phyloP scores from a whole-genome alignment of 208 protist species.

The Leishmania braziliensis region DNA sequence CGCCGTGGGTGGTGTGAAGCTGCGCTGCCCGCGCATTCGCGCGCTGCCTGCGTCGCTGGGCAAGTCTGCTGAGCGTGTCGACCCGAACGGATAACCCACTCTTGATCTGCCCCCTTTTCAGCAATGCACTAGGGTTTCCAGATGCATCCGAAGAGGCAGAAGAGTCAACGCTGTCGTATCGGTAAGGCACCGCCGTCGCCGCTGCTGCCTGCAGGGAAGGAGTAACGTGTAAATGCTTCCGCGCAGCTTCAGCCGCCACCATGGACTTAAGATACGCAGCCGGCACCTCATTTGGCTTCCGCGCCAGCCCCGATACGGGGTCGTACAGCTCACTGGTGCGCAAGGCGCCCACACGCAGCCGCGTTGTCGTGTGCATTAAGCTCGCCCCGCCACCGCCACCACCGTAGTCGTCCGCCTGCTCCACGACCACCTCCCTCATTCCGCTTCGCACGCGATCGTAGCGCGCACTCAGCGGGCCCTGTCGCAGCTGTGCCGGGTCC shows the following conservation, averaged over 20 bases:
- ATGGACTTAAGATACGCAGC: slow-evolving; percentile 13
- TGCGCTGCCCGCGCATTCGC: neutral
- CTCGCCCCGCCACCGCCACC: neutral
- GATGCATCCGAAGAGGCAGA: neutral
- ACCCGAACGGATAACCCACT: neutral
- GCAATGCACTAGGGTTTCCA: neutral
- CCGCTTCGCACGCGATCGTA: slow-evolving; percentile 16
- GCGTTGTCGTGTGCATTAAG: slow-evolving; percentile 4
- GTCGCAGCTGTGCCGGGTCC: slow-evolving; percentile 19
- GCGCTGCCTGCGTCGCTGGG: neutral
- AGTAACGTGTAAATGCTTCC: neutral
- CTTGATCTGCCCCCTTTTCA: neutral
- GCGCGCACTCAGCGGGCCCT: slow-evolving; percentile 5
- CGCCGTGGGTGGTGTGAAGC: slow-evolving; percentile 6
- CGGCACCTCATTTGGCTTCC: slow-evolving; percentile 32
- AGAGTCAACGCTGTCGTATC: neutral
- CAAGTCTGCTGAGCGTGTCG: slow-evolving; percentile 3
- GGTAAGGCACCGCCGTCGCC: neutral
- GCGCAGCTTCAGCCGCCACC: neutral
- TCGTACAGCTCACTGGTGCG: slow-evolving; percentile 19
- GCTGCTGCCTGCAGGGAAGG: neutral
- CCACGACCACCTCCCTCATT: neutral
- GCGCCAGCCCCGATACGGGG: slow-evolving; percentile 14
- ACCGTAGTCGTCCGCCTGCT: neutral
- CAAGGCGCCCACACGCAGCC: slow-evolving; percentile 5